phyloP scores from a whole-genome alignment of 306 rosid genomes.

The Cucumis sativus region DNA sequence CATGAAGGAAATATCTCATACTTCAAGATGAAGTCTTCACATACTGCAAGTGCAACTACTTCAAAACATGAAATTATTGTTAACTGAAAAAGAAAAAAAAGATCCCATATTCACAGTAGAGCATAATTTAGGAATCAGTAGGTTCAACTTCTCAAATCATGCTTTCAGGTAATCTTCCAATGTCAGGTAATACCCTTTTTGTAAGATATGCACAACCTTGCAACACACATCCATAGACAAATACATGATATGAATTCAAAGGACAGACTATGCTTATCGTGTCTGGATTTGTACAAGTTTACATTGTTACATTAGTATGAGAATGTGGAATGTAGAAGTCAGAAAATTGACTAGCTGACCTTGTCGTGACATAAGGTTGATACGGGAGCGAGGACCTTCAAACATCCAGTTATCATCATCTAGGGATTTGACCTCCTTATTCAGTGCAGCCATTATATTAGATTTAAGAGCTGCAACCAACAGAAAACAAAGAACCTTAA shows the following conservation, averaged over 20 bases:
- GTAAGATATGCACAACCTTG: neutral
- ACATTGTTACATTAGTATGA: neutral
- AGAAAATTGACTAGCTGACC: slow-evolving; percentile 19
- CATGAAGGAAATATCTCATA: neutral
- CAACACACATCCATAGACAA: neutral
- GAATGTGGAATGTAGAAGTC: neutral
- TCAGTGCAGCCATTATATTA: slow-evolving; percentile 71
- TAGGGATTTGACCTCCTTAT: slow-evolving; percentile 72
- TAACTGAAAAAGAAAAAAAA: neutral
- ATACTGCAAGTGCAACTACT: neutral
- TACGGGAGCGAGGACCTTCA: slow-evolving; percentile 90
- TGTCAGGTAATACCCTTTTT: neutral
- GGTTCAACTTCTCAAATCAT: neutral
- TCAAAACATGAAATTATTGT: neutral
- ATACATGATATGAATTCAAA: neutral
- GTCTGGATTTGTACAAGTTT: neutral
- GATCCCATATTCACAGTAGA: neutral
- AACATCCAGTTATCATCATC: slow-evolving; percentile 90
- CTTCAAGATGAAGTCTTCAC: neutral
- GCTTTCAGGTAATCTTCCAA: neutral
- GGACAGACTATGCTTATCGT: neutral
- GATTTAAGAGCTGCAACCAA: slow-evolving; percentile 50
- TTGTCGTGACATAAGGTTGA: slow-evolving; percentile 54
- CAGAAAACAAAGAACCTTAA: neutral
- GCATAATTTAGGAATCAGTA: neutral